Evolutionary conservation across 352 stramenopile species (phyloP).

Genomic region (Thraustochytrium sp.): DNA sequence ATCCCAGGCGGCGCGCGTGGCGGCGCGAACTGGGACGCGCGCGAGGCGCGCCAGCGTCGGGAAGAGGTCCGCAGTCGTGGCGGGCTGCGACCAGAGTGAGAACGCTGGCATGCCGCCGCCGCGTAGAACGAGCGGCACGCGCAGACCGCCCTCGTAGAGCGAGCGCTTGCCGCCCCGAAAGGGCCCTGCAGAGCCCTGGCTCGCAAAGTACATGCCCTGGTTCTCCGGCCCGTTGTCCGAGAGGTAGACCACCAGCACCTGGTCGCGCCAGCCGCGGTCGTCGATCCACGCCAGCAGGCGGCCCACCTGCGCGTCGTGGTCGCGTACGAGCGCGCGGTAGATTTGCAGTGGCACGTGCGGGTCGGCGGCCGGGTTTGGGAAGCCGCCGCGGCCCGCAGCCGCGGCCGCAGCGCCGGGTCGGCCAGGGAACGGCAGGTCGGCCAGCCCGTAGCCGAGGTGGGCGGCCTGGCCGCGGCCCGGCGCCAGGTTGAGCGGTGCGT

Average conservation of each 20-base stretch:
- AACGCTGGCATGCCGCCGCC: neutral
- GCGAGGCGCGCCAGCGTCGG: neutral
- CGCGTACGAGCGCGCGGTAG: slow-evolving; percentile 3
- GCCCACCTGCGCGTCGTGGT: slow-evolving; percentile 22
- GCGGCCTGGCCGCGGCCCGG: neutral
- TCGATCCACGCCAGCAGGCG: neutral
- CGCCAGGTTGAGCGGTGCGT: slow-evolving; percentile 22
- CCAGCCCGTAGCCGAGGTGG: neutral
- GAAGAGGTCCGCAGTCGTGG: neutral
- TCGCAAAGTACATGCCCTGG: slow-evolving; percentile 11
- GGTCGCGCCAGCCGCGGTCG: neutral
- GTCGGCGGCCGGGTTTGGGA: neutral
- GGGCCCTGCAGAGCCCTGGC: neutral
- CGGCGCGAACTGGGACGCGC: neutral
- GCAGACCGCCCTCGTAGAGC: slow-evolving; percentile 6
- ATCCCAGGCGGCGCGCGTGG: neutral
- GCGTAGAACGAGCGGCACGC: slow-evolving; percentile 4
- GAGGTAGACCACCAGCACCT: slow-evolving; percentile 14
- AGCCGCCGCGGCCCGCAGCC: neutral
- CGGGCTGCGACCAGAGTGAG: neutral
- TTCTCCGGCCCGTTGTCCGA: slow-evolving; percentile 36
- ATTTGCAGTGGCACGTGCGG: neutral
- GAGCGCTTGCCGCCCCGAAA: slow-evolving; percentile 30
- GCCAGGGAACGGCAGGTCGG: neutral
- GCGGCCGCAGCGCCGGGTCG: neutral